Evolutionary conservation across 2,329 filamentous ascomycete genomes (phyloP).

Genomic region (Apiospora kogelbergensis): DNA sequence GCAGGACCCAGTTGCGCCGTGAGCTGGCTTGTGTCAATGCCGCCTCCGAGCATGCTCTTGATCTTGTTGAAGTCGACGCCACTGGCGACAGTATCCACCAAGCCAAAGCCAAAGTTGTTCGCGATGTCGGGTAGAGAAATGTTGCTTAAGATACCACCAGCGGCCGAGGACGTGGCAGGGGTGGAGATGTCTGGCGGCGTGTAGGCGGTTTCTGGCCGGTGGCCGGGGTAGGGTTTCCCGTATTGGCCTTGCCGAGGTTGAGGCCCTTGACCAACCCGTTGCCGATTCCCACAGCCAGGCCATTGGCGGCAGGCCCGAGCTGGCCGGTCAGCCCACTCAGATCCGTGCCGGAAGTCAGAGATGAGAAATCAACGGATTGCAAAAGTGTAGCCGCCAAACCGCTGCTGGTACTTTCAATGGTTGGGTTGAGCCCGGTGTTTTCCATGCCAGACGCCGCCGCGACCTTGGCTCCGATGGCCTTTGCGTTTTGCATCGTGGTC

Average conservation of each 20-base stretch:
- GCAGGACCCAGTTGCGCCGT: slow-evolving; percentile 17
- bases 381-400: slow-evolving; percentile 29
- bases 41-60: slow-evolving; percentile 19
- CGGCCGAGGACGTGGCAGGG: not conserved
- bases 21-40: slow-evolving; percentile 16
- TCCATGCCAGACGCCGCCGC: slow-evolving; percentile 28
- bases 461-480: slow-evolving; percentile 20
- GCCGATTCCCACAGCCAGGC: slow-evolving; percentile 17
- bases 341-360: slow-evolving; percentile 14
- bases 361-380: slow-evolving; percentile 23
- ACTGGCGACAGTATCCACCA: slow-evolving; percentile 18
- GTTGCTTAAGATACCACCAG: not conserved
- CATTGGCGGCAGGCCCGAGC: slow-evolving; percentile 18
- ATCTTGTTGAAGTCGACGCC: slow-evolving; percentile 15
- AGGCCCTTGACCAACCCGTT: slow-evolving; percentile 19
- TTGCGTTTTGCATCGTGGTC: slow-evolving; percentile 16
- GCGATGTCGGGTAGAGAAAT: slow-evolving; percentile 5
- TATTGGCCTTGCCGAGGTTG: slow-evolving; percentile 9
- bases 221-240: not conserved
- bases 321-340: not conserved
- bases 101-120: slow-evolving; percentile 18
- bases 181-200: not conserved
- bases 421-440: slow-evolving; percentile 28
- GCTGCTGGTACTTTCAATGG: slow-evolving; percentile 30
- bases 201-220: not conserved